Evolutionary conservation across 2,329 filamentous ascomycete species (phyloP).

Genomic region (Penicillium sp.): DNA sequence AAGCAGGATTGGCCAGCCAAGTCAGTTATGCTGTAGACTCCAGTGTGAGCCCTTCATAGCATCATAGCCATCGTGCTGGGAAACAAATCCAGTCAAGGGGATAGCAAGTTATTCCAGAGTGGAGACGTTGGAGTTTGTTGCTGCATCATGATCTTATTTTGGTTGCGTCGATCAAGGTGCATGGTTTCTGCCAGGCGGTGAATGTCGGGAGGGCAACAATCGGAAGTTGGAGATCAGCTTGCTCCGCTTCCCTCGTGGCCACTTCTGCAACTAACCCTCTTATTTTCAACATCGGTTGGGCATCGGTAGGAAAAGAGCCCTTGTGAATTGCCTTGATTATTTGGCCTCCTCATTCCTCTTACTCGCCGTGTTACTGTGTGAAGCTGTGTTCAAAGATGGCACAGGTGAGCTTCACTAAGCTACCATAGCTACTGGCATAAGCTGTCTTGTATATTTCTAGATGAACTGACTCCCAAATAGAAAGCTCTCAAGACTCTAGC

Average conservation of each 20-base stretch:
- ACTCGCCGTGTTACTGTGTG: neutral
- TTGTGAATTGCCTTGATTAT: neutral
- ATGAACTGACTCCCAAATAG: slow-evolving; percentile 26
- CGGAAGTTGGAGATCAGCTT: neutral
- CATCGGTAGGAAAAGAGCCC: neutral
- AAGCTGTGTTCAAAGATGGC: slow-evolving; percentile 21
- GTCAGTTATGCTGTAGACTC: slow-evolving; percentile 12
- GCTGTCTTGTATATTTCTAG: neutral
- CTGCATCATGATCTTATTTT: slow-evolving; percentile 20
- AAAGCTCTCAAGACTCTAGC: slow-evolving; percentile 63
- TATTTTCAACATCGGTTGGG: neutral
- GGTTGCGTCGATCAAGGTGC: slow-evolving; percentile 14
- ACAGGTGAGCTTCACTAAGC: slow-evolving; percentile 21
- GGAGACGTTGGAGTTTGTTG: slow-evolving; percentile 1
- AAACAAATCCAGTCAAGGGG: neutral
- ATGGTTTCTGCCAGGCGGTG: slow-evolving; percentile 25
- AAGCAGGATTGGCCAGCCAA: neutral
- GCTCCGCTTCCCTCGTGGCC: neutral
- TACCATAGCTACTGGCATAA: slow-evolving; percentile 15
- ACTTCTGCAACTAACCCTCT: neutral
- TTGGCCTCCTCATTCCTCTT: neutral
- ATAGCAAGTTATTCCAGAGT: neutral
- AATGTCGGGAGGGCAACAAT: slow-evolving; percentile 11
- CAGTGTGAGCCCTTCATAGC: slow-evolving; percentile 6
- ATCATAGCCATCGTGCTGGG: slow-evolving; percentile 5